These are phyloP conservation scores for Fusarium abutilonis DNA, from an alignment of 2,329 filamentous ascomycete species.

Conservation along the genomic window DNA sequence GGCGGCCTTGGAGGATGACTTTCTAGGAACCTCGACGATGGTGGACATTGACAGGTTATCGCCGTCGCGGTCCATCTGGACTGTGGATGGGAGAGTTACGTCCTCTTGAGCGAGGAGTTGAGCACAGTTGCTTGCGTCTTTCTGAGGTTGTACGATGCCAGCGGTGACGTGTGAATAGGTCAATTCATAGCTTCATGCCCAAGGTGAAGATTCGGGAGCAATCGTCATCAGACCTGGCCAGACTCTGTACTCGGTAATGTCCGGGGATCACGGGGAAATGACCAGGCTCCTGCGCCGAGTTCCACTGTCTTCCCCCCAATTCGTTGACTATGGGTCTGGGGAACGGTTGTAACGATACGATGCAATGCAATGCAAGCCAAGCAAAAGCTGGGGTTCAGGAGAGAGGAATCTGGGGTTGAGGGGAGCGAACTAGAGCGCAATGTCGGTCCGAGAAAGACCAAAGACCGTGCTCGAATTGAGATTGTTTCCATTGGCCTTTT, in stretches of 20 bases:
- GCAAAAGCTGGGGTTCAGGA: slow-evolving; percentile 34
- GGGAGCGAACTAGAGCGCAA: slow-evolving; percentile 12
- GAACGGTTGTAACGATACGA: slow-evolving; percentile 2
- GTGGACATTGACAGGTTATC: slow-evolving; percentile 13
- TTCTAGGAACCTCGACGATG: slow-evolving; percentile 7
- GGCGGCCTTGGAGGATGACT: not conserved
- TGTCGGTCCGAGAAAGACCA: slow-evolving; percentile 24
- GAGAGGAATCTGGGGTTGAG: slow-evolving; percentile 26
- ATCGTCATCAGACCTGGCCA: slow-evolving; percentile 11
- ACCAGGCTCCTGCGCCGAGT: not conserved
- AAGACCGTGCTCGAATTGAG: slow-evolving; percentile 1
- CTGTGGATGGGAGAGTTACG: too few relatives aligned
- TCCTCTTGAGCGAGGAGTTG: too few relatives aligned
- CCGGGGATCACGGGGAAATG: slow-evolving; percentile 15
- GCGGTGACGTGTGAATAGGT: not conserved
- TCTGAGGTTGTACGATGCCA: not conserved
- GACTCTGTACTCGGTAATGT: slow-evolving; percentile 9
- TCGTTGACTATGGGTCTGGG: slow-evolving; percentile 11
- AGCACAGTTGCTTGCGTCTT: not conserved
- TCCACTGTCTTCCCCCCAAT: not conserved
- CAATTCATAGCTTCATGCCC: slow-evolving; percentile 6
- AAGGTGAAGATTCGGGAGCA: slow-evolving; percentile 11
- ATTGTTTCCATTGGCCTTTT: not conserved
- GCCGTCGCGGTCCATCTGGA: slow-evolving; percentile 14
- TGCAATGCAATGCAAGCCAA: slow-evolving; percentile 13